Conservation (phyloP, 2,329 filamentous ascomycete genomes). For the Pochonia chlamydosporia region DNA sequence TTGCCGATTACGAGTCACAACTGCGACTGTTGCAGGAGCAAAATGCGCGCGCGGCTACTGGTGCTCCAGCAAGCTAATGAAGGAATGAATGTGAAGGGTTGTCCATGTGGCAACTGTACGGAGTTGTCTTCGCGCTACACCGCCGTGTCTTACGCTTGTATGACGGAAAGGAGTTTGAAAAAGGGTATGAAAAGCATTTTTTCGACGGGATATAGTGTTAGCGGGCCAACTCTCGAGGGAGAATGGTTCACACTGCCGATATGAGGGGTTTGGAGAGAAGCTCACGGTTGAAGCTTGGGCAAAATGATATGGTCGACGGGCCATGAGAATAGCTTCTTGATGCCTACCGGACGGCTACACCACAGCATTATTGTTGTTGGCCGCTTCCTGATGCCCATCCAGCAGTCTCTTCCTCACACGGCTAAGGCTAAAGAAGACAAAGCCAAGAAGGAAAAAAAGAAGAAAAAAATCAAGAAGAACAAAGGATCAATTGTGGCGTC, state of each 20-base stretch:
- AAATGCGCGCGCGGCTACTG: conserved; percentile 12
- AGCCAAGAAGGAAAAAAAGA: not conserved
- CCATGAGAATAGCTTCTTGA: too few relatives aligned
- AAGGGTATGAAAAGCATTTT: conserved; percentile 6
- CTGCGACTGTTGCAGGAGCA: conserved; percentile 22
- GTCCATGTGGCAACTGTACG: not conserved
- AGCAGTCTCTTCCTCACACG: too few relatives aligned
- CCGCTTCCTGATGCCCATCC: too few relatives aligned
- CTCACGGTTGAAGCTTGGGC: too few relatives aligned
- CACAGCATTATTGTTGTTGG: too few relatives aligned
- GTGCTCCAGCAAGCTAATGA: conserved; percentile 10
- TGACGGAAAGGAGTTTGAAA: not conserved
- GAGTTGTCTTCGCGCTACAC: not conserved
- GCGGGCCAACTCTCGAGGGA: not conserved
- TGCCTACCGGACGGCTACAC: too few relatives aligned
- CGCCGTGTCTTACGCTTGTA: not conserved
- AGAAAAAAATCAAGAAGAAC: not conserved
- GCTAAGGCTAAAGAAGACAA: too few relatives aligned
- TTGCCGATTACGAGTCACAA: conserved; percentile 21
- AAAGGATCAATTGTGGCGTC: too few relatives aligned
- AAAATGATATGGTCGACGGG: too few relatives aligned
- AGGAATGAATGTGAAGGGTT: not conserved
- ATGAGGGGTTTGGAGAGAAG: not conserved
- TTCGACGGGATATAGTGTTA: not conserved
- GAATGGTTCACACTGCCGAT: not conserved